Conservation (phyloP, 345 rosid species). For the Rhizophora mangle region DNA sequence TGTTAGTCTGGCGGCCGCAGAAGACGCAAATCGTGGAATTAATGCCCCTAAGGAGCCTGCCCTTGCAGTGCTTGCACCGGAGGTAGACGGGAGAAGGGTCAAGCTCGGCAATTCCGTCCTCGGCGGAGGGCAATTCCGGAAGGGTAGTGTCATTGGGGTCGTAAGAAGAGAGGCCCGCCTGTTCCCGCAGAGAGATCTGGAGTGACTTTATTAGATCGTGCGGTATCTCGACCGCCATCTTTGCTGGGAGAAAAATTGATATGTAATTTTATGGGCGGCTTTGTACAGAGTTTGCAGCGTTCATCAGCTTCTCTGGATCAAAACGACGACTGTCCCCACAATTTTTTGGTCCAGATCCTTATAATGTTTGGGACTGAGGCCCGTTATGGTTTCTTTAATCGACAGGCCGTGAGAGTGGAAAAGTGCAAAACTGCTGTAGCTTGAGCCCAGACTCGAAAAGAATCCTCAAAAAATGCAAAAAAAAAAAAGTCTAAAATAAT, state of each 20-base stretch:
- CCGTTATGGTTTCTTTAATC: no score
- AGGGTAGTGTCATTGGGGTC: constrained; percentile 42
- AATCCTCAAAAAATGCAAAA: no score
- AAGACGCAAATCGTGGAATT: constrained; percentile 69
- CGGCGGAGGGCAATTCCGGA: constrained; percentile 38
- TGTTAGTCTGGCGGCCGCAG: constrained; percentile 51
- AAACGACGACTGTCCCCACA: no score
- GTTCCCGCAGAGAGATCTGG: constrained; percentile 58
- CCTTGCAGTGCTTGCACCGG: constrained; percentile 70
- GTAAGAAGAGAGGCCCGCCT: constrained; percentile 52
- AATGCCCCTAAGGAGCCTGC: constrained; percentile 55
- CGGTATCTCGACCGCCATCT: constrained; percentile 58
- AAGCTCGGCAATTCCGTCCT: constrained; percentile 43
- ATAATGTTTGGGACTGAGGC: no score
- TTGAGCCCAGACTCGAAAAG: no score
- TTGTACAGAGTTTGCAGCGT: no score
- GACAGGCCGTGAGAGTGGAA: no score
- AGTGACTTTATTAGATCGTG: constrained; percentile 50
- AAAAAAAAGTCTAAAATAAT: no score
- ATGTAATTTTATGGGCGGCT: background rate
- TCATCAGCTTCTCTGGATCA: no score
- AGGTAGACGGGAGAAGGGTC: constrained; percentile 61
- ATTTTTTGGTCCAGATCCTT: no score
- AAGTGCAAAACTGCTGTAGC: no score
- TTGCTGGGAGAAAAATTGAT: no score